A percentile compares a stretch with the other conserved stretches of the same genome.
Evolutionary conservation across 345 rosid genomes (phyloP).

Genomic region (Brassica incana): DNA sequence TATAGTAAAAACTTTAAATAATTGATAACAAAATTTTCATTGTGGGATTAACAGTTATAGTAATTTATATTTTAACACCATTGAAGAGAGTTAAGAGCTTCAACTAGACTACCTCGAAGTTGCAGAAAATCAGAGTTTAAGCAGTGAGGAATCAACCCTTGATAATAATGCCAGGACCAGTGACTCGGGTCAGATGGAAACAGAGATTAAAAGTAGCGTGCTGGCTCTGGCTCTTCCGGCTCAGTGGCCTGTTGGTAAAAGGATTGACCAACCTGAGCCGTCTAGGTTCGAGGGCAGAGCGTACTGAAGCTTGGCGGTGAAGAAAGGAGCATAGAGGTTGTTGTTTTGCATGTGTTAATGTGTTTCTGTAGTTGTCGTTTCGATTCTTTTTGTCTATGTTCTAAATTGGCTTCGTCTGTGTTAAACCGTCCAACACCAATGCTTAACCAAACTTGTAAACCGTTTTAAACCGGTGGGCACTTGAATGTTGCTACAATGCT

Average conservation of each 20-base stretch:
- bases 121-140: slow-evolving; percentile 20
- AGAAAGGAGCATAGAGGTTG: slow-evolving; percentile 1
- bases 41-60: no score
- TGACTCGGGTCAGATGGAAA: slow-evolving; percentile 36
- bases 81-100: slow-evolving; percentile 43
- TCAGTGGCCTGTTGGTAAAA: slow-evolving; percentile 37
- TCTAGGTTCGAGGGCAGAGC: slow-evolving; percentile 60
- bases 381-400: slow-evolving; percentile 11
- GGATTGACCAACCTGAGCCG: slow-evolving; percentile 60
- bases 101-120: slow-evolving; percentile 43
- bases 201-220: slow-evolving; percentile 28
- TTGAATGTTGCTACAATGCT: background rate
- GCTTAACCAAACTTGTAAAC: slow-evolving; percentile 9
- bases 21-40: no score
- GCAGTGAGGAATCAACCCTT: slow-evolving; percentile 33
- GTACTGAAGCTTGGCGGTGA: slow-evolving; percentile 68
- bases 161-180: slow-evolving; percentile 31
- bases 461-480: background rate
- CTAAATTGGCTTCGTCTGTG: slow-evolving; percentile 16
- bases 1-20: no score
- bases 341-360: slow-evolving; percentile 25
- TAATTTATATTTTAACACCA: slow-evolving; percentile 18
- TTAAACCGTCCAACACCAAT: slow-evolving; percentile 5
- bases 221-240: slow-evolving; percentile 40
- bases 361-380: slow-evolving; percentile 20